phyloP scores from a whole-genome alignment of 2,329 filamentous ascomycete species.

The Diplocarpon mali region DNA sequence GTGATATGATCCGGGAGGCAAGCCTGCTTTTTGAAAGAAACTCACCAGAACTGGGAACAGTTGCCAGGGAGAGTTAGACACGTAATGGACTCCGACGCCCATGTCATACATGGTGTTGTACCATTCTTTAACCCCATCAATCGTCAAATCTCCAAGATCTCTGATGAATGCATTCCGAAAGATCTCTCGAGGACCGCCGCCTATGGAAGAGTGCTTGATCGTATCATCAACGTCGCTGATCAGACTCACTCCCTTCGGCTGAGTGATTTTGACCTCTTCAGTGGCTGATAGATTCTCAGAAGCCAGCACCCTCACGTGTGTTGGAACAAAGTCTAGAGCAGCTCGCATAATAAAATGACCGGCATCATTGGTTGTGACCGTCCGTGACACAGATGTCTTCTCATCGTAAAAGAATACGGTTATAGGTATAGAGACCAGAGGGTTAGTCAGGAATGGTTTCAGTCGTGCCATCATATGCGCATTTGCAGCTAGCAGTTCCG shows the following conservation, averaged over 20 bases:
- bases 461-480: slow-evolving; percentile 78
- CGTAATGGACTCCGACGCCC: slow-evolving; percentile 88
- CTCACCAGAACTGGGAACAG: slow-evolving; percentile 80
- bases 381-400: slow-evolving; percentile 67
- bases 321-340: slow-evolving; percentile 80
- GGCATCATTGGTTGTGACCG: slow-evolving; percentile 73
- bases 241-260: slow-evolving; percentile 71
- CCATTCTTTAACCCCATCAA: slow-evolving; percentile 86
- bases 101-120: slow-evolving; percentile 66
- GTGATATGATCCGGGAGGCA: slow-evolving; percentile 85
- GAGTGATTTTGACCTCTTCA: slow-evolving; percentile 66
- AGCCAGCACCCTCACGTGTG: slow-evolving; percentile 76
- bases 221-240: slow-evolving; percentile 99
- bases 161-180: slow-evolving; percentile 94
- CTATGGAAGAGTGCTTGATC: slow-evolving; percentile 89
- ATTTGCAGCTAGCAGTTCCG: slow-evolving; percentile 72
- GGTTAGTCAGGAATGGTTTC: slow-evolving; percentile 80
- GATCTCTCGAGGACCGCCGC: slow-evolving; percentile 78
- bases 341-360: slow-evolving; percentile 80
- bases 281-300: slow-evolving; percentile 75
- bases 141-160: slow-evolving; percentile 67
- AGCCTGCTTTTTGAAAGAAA: slow-evolving; percentile 68
- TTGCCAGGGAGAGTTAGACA: slow-evolving; percentile 99
- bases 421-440: slow-evolving; percentile 64
- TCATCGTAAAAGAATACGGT: slow-evolving; percentile 96